Percentiles rank a stretch among this genome's conserved stretches.
Evolutionary conservation across 345 rosid genomes (phyloP).

Genomic region (Gossypium stocksii): DNA sequence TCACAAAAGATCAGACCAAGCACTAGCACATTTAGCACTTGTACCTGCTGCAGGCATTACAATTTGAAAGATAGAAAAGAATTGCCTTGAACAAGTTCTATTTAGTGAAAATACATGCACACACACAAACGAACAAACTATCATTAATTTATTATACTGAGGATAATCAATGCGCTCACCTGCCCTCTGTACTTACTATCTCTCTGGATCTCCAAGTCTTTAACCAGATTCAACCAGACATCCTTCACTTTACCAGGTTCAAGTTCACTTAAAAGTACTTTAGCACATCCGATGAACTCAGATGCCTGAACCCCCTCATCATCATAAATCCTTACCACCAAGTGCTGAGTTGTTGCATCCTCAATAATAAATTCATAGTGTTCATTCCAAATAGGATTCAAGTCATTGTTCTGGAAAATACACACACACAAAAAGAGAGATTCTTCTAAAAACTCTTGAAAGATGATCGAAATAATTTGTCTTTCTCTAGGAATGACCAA

Average conservation of each 20-base stretch:
- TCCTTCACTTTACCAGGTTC: slow-evolving; percentile 98
- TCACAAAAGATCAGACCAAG: background rate
- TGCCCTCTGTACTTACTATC: slow-evolving; percentile 85
- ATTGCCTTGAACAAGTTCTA: background rate
- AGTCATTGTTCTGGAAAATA: slow-evolving; percentile 65
- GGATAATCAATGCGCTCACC: slow-evolving; percentile 38
- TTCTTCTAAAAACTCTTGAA: slow-evolving; percentile 9
- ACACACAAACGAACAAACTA: background rate
- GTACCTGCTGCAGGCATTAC: background rate
- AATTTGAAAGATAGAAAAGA: background rate
- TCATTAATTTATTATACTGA: background rate
- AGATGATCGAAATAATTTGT: background rate
- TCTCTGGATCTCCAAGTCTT: slow-evolving; percentile 93
- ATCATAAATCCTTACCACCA: slow-evolving; percentile 80
- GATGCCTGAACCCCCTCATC: slow-evolving; percentile 93
- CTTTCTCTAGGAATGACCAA: background rate
- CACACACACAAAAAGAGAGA: background rate
- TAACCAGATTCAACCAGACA: slow-evolving; percentile 93
- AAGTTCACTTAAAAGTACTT: slow-evolving; percentile 66
- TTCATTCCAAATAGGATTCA: slow-evolving; percentile 98
- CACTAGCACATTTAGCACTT: background rate
- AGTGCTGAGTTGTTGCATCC: slow-evolving; percentile 85
- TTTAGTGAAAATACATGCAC: background rate
- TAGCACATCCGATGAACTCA: slow-evolving; percentile 85
- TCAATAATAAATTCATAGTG: slow-evolving; percentile 87